Conservation (phyloP, 148 eudicot genomes). For the Gaultheria prostrata region DNA sequence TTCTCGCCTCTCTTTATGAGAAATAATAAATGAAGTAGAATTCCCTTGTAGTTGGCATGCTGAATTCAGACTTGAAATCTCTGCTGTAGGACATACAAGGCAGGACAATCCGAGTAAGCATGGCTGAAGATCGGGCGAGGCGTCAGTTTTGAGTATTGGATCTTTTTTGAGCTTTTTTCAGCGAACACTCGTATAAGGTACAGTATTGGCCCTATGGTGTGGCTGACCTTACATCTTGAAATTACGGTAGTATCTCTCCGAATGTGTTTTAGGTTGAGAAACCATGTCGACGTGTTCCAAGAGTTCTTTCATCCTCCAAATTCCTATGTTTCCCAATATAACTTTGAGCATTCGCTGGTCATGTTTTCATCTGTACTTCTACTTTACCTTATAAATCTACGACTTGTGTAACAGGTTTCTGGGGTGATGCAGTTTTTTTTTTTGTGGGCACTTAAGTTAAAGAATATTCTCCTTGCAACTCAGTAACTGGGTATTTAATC, state of each 20-base stretch:
- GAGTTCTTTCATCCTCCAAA: not conserved
- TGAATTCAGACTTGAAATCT: slow-evolving; percentile 4
- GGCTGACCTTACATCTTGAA: not conserved
- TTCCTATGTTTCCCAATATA: not conserved
- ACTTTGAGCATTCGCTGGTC: not conserved
- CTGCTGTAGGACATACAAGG: slow-evolving; percentile 75
- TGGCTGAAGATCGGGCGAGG: slow-evolving; percentile 74
- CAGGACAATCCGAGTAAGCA: slow-evolving; percentile 71
- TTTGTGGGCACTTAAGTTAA: not conserved
- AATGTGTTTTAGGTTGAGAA: not conserved
- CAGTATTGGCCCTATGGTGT: not conserved
- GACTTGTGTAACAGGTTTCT: not conserved
- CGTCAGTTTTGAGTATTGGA: slow-evolving; percentile 46
- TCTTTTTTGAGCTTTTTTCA: slow-evolving; percentile 17
- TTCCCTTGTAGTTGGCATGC: not conserved
- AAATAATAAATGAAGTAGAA: too few relatives aligned
- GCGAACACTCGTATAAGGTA: slow-evolving; percentile 1
- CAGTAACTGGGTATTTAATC: not conserved
- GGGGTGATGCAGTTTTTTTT: not conserved
- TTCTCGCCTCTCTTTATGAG: too few relatives aligned
- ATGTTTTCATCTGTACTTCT: not conserved
- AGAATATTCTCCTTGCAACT: not conserved
- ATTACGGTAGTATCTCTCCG: not conserved
- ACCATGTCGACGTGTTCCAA: not conserved
- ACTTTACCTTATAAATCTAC: not conserved